Percentiles rank a stretch among this genome's conserved stretches.
These are phyloP conservation scores for Dactylellina drechsleri DNA, from an alignment of 2,329 filamentous ascomycete genomes.

Conservation along the genomic window DNA sequence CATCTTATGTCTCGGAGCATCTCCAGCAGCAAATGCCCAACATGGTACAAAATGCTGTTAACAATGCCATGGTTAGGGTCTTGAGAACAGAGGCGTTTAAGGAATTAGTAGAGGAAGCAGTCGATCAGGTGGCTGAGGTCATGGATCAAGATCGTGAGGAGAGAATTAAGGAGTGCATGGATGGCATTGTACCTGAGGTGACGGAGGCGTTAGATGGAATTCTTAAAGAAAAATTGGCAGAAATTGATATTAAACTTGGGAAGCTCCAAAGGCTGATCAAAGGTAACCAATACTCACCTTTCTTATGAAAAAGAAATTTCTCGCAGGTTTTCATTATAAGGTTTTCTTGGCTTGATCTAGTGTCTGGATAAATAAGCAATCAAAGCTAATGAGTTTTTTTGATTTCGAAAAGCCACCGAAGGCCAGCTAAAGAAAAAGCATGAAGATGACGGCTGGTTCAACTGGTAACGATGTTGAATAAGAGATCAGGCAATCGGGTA, in stretches of 20 bases:
- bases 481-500: no score
- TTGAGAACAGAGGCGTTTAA: neutral
- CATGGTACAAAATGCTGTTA: neutral
- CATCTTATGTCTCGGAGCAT: neutral
- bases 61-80: neutral
- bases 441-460: conserved; percentile 24
- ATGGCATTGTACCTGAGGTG: neutral
- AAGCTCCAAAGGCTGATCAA: conserved; percentile 17
- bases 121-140: neutral
- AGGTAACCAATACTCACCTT: conserved; percentile 30
- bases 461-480: conserved; percentile 13
- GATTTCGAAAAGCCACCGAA: conserved; percentile 5
- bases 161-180: conserved; percentile 3
- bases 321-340: neutral
- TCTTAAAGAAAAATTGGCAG: conserved; percentile 10
- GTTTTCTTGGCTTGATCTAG: neutral
- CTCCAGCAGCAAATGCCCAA: neutral
- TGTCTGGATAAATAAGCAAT: neutral
- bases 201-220: conserved; percentile 15
- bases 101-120: neutral
- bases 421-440: conserved; percentile 13
- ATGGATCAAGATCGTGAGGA: neutral
- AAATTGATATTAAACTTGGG: conserved; percentile 12
- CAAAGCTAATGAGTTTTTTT: conserved; percentile 13
- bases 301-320: neutral